phyloP scores from a whole-genome alignment of 202 grass and related monocot species.

The Zoysia matrella region DNA sequence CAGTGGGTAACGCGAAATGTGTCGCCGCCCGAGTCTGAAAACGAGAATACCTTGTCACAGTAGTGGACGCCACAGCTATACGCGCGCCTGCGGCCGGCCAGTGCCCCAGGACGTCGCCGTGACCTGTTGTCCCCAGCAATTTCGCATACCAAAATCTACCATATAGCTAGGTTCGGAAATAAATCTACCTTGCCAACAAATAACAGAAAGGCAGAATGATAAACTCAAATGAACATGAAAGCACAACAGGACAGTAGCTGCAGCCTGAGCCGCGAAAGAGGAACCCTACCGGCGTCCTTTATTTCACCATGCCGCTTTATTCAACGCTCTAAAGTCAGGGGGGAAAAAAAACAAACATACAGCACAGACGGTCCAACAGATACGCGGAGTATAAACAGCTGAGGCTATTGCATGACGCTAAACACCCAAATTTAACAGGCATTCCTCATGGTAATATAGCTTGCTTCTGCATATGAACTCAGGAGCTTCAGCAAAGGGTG shows the following conservation, averaged over 20 bases:
- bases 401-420: not conserved
- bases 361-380: not conserved
- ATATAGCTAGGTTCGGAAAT: not conserved
- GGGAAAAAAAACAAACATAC: not conserved
- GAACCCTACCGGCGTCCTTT: conserved; percentile 24
- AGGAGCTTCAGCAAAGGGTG: not conserved
- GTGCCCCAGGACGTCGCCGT: too few species aligned
- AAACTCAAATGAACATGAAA: not conserved
- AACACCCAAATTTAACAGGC: not conserved
- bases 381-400: conserved; percentile 32
- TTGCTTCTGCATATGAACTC: conserved; percentile 18
- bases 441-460: not conserved
- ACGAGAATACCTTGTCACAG: too few species aligned
- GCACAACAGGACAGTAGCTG: too few species aligned
- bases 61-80: too few species aligned
- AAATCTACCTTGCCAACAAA: not conserved
- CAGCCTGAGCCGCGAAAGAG: not conserved
- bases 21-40: too few species aligned
- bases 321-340: conserved; percentile 10
- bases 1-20: too few species aligned
- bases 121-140: too few species aligned
- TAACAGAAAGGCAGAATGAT: not conserved
- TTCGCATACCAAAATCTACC: too few species aligned
- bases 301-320: conserved; percentile 41
- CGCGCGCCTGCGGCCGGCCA: too few species aligned